These are phyloP conservation scores for Craspedostauros australis DNA, from an alignment of 108 stramenopile species.

Conservation along the genomic window DNA sequence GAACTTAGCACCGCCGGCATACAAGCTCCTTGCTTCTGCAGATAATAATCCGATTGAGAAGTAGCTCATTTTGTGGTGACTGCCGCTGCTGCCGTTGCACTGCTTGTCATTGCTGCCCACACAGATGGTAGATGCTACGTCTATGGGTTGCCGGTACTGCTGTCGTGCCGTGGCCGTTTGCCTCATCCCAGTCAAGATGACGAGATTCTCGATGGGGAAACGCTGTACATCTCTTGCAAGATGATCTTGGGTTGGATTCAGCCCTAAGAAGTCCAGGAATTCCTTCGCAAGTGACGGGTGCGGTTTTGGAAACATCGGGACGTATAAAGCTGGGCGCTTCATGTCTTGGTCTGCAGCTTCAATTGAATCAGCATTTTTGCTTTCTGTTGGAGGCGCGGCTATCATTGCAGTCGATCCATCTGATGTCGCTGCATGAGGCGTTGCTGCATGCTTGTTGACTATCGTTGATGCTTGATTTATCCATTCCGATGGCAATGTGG, in stretches of 20 bases:
- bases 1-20: conserved; percentile 6
- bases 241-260: neutral
- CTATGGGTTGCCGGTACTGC: neutral
- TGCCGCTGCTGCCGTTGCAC: neutral
- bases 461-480: too few relatives aligned
- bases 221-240: neutral
- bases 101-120: neutral
- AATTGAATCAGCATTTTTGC: neutral
- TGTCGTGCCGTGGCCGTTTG: neutral
- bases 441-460: too few relatives aligned
- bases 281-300: conserved; percentile 4
- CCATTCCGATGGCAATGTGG: too few relatives aligned
- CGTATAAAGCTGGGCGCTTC: neutral
- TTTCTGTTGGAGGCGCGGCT: too few relatives aligned
- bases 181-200: neutral
- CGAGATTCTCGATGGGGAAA: conserved; percentile 4
- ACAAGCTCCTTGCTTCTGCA: neutral
- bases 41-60: conserved; percentile 2
- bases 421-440: neutral
- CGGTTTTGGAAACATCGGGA: neutral
- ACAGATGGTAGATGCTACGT: neutral
- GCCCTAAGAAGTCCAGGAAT: conserved; percentile 10
- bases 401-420: too few relatives aligned
- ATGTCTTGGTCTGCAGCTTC: neutral
- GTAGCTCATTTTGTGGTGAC: neutral